These are phyloP conservation scores for Skeletonema tropicum DNA, from an alignment of 108 stramenopile genomes.

Conservation along the genomic window DNA sequence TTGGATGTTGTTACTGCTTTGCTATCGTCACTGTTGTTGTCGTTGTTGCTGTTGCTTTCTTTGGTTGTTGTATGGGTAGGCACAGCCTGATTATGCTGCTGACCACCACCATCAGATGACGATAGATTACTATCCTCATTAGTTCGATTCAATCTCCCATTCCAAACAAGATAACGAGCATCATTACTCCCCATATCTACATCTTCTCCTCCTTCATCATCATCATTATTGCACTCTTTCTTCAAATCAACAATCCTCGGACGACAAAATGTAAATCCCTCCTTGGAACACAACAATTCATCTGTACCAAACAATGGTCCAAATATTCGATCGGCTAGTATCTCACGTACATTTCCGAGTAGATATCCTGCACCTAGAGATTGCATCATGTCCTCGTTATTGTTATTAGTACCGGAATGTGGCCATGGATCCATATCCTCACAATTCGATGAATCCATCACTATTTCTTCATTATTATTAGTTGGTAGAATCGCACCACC, in stretches of 20 bases:
- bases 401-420: conserved; percentile 50
- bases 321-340: conserved; percentile 64
- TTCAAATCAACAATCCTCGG: conserved; percentile 39
- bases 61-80: conserved; percentile 5
- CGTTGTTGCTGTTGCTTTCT: not conserved
- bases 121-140: too few relatives aligned
- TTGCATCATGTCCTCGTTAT: conserved; percentile 60
- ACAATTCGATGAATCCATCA: too few relatives aligned
- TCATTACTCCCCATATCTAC: too few relatives aligned
- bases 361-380: conserved; percentile 70
- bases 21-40: not conserved
- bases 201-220: too few relatives aligned
- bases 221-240: not conserved
- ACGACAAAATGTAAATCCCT: conserved; percentile 67
- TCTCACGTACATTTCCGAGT: conserved; percentile 52
- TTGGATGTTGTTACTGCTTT: conserved; percentile 4
- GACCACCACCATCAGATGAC: not conserved
- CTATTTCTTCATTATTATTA: too few relatives aligned
- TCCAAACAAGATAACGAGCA: not conserved
- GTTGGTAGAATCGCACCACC: too few relatives aligned
- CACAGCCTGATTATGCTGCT: conserved; percentile 50
- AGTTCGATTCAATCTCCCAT: not conserved
- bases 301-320: conserved; percentile 60
- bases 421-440: conserved; percentile 56
- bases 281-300: conserved; percentile 62